Conservation (phyloP, 768 basidiomycete species). For the Candolleomyces eurysporus region DNA sequence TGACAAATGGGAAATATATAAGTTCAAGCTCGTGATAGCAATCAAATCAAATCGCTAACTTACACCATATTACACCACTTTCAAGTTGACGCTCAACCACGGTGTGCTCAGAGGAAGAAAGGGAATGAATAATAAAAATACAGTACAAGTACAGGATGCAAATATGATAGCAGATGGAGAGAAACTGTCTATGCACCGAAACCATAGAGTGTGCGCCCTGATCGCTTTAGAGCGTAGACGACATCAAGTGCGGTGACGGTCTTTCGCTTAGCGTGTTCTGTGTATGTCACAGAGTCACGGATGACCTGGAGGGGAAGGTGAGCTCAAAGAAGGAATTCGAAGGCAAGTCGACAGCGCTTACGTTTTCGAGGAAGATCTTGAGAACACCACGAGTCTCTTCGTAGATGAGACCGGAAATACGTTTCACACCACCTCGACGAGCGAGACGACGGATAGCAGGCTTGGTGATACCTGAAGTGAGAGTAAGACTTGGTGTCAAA, state of each 20-base stretch:
- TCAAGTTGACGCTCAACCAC: not conserved
- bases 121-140: constrained; percentile 16
- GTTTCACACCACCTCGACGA: constrained; percentile 82
- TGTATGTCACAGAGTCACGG: constrained; percentile 87
- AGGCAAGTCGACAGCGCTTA: constrained; percentile 20
- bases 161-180: constrained; percentile 11
- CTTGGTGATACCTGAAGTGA: constrained; percentile 45
- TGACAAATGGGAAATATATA: not conserved
- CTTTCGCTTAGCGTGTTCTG: constrained; percentile 90
- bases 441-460: constrained; percentile 78
- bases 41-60: not conserved
- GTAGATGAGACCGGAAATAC: constrained; percentile 73
- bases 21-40: no score
- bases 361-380: constrained; percentile 68
- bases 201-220: constrained; percentile 76
- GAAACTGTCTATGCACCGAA: constrained; percentile 62
- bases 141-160: constrained; percentile 22
- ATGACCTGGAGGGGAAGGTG: constrained; percentile 41
- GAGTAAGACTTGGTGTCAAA: not conserved
- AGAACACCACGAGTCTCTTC: constrained; percentile 81
- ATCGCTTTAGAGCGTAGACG: constrained; percentile 71
- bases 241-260: constrained; percentile 87
- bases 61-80: not conserved
- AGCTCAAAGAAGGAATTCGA: not conserved
- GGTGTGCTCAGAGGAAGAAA: not conserved